These are phyloP conservation scores for Zygosaccharomyces bailii DNA, from an alignment of 805 yeast species.

Conservation along the genomic window DNA sequence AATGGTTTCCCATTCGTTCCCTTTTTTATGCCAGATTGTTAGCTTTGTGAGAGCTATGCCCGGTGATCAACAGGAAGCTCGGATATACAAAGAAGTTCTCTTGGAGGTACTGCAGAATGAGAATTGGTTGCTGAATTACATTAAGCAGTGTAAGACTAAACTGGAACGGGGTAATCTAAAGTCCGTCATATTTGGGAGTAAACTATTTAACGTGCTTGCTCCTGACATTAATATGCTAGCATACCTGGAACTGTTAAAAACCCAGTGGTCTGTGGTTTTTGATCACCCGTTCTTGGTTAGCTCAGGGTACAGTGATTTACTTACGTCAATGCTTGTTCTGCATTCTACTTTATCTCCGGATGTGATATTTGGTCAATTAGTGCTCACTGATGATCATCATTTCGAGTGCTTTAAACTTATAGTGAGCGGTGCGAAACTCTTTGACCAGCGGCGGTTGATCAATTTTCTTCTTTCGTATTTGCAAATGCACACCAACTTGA, in stretches of 20 bases:
- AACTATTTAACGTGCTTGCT: constrained; percentile 28
- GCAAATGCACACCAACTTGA: constrained; percentile 12
- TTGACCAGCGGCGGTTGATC: constrained; percentile 21
- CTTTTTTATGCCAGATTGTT: constrained; percentile 25
- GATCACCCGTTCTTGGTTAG: background rate
- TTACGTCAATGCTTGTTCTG: constrained; percentile 18
- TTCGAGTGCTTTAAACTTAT: constrained; percentile 16
- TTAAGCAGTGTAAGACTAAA: constrained; percentile 4
- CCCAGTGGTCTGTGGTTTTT: constrained; percentile 24
- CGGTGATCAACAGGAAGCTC: constrained; percentile 15
- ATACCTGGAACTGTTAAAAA: constrained; percentile 20
- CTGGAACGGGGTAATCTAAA: constrained; percentile 17
- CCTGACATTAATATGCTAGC: constrained; percentile 19
- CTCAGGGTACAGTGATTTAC: constrained; percentile 13
- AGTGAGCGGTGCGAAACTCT: constrained; percentile 10
- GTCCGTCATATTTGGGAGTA: constrained; percentile 34
- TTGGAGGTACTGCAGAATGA: constrained; percentile 14
- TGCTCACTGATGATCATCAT: constrained; percentile 10
- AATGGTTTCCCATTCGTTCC: constrained; percentile 15
- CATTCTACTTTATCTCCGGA: constrained; percentile 20
- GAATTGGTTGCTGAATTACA: constrained; percentile 18
- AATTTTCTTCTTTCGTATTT: constrained; percentile 21
- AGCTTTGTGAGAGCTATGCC: constrained; percentile 15
- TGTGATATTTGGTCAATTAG: constrained; percentile 20
- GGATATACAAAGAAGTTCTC: constrained; percentile 16